Conservation (phyloP, 805 yeast genomes). For the Metschnikowia matae region DNA sequence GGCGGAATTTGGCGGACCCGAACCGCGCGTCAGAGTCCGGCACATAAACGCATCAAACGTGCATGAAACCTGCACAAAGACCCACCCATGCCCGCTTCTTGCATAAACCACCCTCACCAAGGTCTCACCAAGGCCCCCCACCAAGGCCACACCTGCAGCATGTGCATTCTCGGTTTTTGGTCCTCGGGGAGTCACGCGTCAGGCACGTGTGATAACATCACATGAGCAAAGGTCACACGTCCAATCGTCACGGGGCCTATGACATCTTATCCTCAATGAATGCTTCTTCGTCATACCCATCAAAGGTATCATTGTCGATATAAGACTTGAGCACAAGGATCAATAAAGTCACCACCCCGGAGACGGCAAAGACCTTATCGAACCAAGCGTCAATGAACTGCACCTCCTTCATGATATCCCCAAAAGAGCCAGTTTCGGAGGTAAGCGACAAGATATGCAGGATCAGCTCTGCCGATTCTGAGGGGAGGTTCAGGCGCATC, state of each 20-base stretch:
- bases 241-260: not conserved
- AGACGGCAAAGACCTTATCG: slow-evolving; percentile 46
- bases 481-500: slow-evolving; percentile 46
- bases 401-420: slow-evolving; percentile 31
- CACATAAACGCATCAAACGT: not conserved
- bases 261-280: slow-evolving; percentile 23
- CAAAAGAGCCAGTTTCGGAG: slow-evolving; percentile 13
- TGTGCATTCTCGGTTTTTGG: not conserved
- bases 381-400: slow-evolving; percentile 49
- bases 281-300: slow-evolving; percentile 33
- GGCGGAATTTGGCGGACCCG: not conserved
- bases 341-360: slow-evolving; percentile 34
- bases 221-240: not conserved
- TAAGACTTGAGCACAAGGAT: slow-evolving; percentile 20
- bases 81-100: not conserved
- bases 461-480: slow-evolving; percentile 39
- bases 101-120: not conserved
- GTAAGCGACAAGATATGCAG: slow-evolving; percentile 34
- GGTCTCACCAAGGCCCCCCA: not conserved
- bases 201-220: too few relatives aligned
- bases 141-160: not conserved
- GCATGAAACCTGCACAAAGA: not conserved
- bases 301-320: slow-evolving; percentile 18
- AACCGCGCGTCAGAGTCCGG: not conserved
- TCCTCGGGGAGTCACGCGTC: not conserved